phyloP scores from a whole-genome alignment of 768 basidiomycete genomes.

The Russula emetica region DNA sequence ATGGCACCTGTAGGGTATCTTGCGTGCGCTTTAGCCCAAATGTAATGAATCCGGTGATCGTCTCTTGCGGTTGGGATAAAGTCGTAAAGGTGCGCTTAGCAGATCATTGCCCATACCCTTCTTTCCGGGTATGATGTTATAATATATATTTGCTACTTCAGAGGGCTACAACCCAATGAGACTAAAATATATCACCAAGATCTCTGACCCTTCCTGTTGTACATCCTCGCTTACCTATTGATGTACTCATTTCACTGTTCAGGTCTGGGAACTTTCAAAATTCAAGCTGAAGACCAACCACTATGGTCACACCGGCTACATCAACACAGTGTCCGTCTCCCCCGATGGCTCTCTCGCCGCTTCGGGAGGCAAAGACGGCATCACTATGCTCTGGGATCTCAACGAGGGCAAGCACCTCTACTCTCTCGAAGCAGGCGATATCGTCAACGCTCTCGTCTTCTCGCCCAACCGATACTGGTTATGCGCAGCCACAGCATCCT shows the following conservation, averaged over 20 bases:
- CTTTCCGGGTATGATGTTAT: slow-evolving; percentile 40
- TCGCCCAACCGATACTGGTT: slow-evolving; percentile 99
- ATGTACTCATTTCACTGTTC: slow-evolving; percentile 15
- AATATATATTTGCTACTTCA: slow-evolving; percentile 35
- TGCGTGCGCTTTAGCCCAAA: slow-evolving; percentile 99
- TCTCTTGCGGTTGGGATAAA: slow-evolving; percentile 99
- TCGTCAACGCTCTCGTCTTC: slow-evolving; percentile 99
- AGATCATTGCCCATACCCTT: not conserved
- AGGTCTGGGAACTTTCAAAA: slow-evolving; percentile 99
- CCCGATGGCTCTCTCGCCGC: slow-evolving; percentile 98
- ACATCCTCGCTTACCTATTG: not conserved
- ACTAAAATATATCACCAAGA: slow-evolving; percentile 62
- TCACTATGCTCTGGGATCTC: slow-evolving; percentile 99
- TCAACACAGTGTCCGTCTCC: slow-evolving; percentile 97
- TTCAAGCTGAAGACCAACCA: slow-evolving; percentile 99
- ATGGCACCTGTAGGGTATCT: slow-evolving; percentile 66
- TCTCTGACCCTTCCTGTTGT: slow-evolving; percentile 46
- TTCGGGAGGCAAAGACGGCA: slow-evolving; percentile 98
- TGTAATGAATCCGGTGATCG: slow-evolving; percentile 94
- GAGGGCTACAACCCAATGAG: slow-evolving; percentile 42
- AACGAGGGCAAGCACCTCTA: slow-evolving; percentile 99
- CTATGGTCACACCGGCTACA: slow-evolving; percentile 98
- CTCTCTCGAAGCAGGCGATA: slow-evolving; percentile 96
- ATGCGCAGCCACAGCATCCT: slow-evolving; percentile 94
- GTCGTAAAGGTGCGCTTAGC: slow-evolving; percentile 84